These are phyloP conservation scores for Cryomyces antarcticus DNA, from an alignment of 495 filamentous ascomycete species.

Conservation along the genomic window DNA sequence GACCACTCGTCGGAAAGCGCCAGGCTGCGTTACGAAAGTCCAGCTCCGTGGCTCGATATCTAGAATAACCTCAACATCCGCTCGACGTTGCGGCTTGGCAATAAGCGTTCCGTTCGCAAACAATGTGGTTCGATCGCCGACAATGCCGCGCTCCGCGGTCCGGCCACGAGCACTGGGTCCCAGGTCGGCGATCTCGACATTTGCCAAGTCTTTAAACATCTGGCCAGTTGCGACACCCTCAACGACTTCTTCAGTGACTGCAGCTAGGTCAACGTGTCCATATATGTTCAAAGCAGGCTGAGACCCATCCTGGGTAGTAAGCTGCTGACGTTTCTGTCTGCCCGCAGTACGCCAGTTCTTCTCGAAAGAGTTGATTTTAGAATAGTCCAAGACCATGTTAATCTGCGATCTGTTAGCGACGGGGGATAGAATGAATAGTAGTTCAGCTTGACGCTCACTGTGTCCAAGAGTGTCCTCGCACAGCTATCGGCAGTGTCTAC, in stretches of 20 bases:
- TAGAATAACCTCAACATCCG: constrained; percentile 6
- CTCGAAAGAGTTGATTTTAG: constrained; percentile 11
- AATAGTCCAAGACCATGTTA: background rate
- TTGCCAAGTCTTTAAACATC: constrained; percentile 2
- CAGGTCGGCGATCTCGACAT: background rate
- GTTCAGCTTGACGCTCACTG: constrained; percentile 11
- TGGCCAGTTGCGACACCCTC: constrained; percentile 12
- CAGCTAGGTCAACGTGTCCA: constrained; percentile 10
- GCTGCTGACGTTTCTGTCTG: background rate
- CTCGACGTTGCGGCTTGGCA: background rate
- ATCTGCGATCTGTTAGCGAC: too few relatives aligned
- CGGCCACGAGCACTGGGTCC: background rate
- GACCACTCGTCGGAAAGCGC: constrained; percentile 9
- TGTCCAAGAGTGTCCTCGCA: constrained; percentile 14
- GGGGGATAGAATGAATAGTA: background rate
- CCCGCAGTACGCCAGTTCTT: constrained; percentile 3
- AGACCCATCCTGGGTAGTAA: background rate
- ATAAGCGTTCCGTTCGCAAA: too few relatives aligned
- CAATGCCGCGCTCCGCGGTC: background rate
- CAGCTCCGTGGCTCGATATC: constrained; percentile 6
- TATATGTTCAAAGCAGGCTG: constrained; percentile 2
- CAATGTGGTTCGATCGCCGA: too few relatives aligned
- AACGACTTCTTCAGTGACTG: constrained; percentile 14
- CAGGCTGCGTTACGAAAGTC: constrained; percentile 4
- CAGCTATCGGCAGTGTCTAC: constrained; percentile 11